phyloP scores from a whole-genome alignment of 169 alveolate genomes.

The Eimeria falciformis region DNA sequence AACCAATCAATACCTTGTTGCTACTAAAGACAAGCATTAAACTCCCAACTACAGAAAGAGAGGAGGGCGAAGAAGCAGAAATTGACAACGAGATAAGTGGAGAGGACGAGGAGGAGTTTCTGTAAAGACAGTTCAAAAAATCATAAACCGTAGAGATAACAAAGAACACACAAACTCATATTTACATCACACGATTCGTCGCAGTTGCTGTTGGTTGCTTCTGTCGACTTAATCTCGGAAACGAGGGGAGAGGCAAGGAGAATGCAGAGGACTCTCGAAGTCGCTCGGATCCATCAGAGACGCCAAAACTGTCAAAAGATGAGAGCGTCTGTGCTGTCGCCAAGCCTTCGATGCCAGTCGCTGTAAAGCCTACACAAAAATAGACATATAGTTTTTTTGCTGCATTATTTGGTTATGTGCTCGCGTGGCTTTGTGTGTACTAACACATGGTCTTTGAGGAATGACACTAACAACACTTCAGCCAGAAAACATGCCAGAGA shows the following conservation, averaged over 20 bases:
- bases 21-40: neutral
- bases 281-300: neutral
- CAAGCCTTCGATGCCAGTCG: neutral
- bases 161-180: neutral
- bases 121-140: neutral
- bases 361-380: neutral
- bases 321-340: neutral
- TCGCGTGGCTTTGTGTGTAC: too few species aligned
- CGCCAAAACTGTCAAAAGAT: neutral
- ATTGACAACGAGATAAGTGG: neutral
- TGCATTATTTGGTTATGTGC: neutral
- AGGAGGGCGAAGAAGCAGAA: conserved; percentile 23
- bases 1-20: neutral
- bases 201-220: too few species aligned
- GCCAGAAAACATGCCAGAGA: too few species aligned
- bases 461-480: too few species aligned
- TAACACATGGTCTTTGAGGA: too few species aligned
- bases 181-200: too few species aligned
- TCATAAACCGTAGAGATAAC: neutral
- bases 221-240: too few species aligned
- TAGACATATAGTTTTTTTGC: neutral
- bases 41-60: neutral
- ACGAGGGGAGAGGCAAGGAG: neutral
- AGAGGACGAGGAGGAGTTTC: neutral
- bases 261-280: neutral